These are phyloP conservation scores for Furcasterigmium furcatum DNA, from an alignment of 2,329 filamentous ascomycete species.

Conservation along the genomic window DNA sequence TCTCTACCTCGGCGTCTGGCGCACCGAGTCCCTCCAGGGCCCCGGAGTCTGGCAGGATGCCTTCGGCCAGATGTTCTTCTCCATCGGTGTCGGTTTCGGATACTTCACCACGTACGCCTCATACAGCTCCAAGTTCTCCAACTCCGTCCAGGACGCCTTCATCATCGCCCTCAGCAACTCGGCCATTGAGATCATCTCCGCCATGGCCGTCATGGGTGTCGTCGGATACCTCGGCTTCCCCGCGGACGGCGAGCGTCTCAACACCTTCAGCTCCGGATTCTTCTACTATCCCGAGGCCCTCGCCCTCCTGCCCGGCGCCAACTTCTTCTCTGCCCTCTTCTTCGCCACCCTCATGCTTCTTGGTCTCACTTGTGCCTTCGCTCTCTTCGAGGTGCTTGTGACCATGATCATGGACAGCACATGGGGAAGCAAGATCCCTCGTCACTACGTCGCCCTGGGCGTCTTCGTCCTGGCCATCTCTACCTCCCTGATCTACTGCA, in stretches of 20 bases:
- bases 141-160: conserved; percentile 51
- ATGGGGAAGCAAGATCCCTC: conserved; percentile 32
- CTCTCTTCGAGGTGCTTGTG: conserved; percentile 47
- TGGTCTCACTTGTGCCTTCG: conserved; percentile 50
- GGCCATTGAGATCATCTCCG: conserved; percentile 45
- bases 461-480: conserved; percentile 43
- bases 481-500: conserved; percentile 50
- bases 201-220: conserved; percentile 43
- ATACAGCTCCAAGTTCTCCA: conserved; percentile 50
- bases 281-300: conserved; percentile 50
- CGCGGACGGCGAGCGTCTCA: conserved; percentile 30
- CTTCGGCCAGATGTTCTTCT: conserved; percentile 52
- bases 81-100: conserved; percentile 53
- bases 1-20: conserved; percentile 34
- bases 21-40: conserved; percentile 38
- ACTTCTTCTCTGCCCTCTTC: conserved; percentile 50
- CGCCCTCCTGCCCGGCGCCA: conserved; percentile 50
- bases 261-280: conserved; percentile 52
- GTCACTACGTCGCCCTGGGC: conserved; percentile 37
- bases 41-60: conserved; percentile 51
- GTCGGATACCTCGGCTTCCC: conserved; percentile 36
- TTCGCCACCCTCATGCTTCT: conserved; percentile 52
- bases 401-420: conserved; percentile 46
- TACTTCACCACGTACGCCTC: conserved; percentile 54
- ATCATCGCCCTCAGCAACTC: conserved; percentile 52